Evolutionary conservation across 1,139 yeast genomes (phyloP), one percentile per base, ranked within the genome.

Genomic region (Zygoascus sp.): DNA sequence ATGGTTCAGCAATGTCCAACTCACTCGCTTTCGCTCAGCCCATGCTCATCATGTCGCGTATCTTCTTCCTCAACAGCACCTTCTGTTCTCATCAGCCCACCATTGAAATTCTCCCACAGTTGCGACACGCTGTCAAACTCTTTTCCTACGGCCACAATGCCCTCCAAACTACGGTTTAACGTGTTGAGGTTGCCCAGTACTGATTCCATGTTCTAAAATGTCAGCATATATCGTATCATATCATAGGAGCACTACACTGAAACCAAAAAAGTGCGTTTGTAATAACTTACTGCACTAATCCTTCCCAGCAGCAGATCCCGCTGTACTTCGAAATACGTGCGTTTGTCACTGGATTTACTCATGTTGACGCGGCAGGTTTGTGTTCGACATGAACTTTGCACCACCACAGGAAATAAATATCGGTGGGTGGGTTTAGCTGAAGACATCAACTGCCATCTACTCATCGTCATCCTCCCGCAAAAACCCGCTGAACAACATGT

Each of bases 41-140:
- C 30, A 42, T 21, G 25, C 10, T 27, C 10, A 16, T 23, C 27
- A 3, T 22, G 23, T 15, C 32, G 23, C 34, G 32, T 34, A 21
- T 3, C 34, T 21, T 21, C 28, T 15, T 21, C 35, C 11, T 22
- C 36, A 5, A 34, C 35, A 5, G 8, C 40, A 27, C 21, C 34
- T 2, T 34, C 39, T 10, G 49, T 9, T 3, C 41, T 27, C 20
- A 20, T 40, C 42, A 42, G 22, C 2, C 39, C 41, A 17, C 48
- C 48, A 52, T 77, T 76, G 53, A 76, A 76, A 32, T 67, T 69
- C 41, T 69, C 66, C 82, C 82, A 77, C 27, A 77, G 61, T 19
- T 63, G 63, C 1, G 80, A 67, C 11, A 76, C 77, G 27, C 70
- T 66, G 45, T 76, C 78, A 50, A 77, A 77, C 52, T 76, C 81